phyloP scores from a whole-genome alignment of 2,329 filamentous ascomycete species.

The Aspergillus sp. region DNA sequence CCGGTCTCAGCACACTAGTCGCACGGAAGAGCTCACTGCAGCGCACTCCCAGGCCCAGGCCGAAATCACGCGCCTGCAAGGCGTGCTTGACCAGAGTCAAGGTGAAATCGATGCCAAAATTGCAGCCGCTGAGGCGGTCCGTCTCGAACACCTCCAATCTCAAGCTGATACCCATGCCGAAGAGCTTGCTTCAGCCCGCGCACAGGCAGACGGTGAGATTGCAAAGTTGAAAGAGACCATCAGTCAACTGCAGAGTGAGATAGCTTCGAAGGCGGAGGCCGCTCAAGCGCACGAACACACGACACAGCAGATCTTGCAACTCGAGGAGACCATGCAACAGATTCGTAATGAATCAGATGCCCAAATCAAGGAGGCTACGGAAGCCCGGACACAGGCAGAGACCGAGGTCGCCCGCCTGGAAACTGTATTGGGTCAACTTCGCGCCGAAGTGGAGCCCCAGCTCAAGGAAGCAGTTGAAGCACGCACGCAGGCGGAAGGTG shows the following conservation, averaged over 20 bases:
- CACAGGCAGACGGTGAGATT: slow-evolving; percentile 28
- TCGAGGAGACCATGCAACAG: slow-evolving; percentile 30
- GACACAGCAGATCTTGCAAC: slow-evolving; percentile 29
- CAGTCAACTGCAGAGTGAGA: slow-evolving; percentile 35
- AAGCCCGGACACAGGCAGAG: slow-evolving; percentile 17
- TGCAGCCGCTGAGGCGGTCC: slow-evolving; percentile 17
- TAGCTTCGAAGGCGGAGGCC: slow-evolving; percentile 18
- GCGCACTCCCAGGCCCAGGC: slow-evolving; percentile 14
- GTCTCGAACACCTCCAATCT: slow-evolving; percentile 19
- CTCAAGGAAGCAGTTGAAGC: slow-evolving; percentile 25
- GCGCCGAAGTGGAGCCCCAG: slow-evolving; percentile 15
- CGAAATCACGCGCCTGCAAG: slow-evolving; percentile 22
- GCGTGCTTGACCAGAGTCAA: slow-evolving; percentile 51
- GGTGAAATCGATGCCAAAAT: slow-evolving; percentile 27
- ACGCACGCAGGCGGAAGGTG: slow-evolving; percentile 22
- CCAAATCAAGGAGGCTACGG: slow-evolving; percentile 22
- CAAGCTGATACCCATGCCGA: slow-evolving; percentile 17
- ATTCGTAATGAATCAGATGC: slow-evolving; percentile 25
- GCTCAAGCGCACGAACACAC: slow-evolving; percentile 30
- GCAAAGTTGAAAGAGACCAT: slow-evolving; percentile 31
- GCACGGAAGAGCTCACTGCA: slow-evolving; percentile 6
- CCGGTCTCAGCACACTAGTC: slow-evolving; percentile 9
- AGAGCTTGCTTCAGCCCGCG: slow-evolving; percentile 22
- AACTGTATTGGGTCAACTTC: slow-evolving; percentile 32
- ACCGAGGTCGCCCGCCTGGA: slow-evolving; percentile 22